Conservation (phyloP, 2,329 filamentous ascomycete species). For the Fusarium pseudograminearum region DNA sequence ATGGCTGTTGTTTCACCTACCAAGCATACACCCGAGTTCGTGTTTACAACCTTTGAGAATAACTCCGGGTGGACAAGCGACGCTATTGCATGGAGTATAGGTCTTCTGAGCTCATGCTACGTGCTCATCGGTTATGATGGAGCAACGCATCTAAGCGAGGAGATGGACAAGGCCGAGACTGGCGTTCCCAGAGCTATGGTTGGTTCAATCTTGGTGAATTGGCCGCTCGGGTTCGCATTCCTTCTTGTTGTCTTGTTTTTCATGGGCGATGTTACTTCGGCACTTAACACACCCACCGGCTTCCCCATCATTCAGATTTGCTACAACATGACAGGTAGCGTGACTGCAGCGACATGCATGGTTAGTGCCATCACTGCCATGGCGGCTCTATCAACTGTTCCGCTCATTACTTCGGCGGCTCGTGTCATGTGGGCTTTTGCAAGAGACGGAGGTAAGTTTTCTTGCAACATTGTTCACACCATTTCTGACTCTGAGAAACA, state of each 20-base stretch:
- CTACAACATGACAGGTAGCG: conserved; percentile 14
- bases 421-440: conserved; percentile 42
- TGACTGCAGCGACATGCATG: conserved; percentile 1
- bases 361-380: conserved; percentile 16
- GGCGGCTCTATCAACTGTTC: conserved; percentile 29
- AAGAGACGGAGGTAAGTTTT: conserved; percentile 24
- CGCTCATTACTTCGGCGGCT: conserved; percentile 29
- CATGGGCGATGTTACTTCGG: conserved; percentile 27
- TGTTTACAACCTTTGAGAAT: conserved; percentile 34
- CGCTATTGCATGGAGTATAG: conserved; percentile 37
- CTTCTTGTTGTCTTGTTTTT: conserved; percentile 29
- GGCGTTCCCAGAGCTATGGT: conserved; percentile 36
- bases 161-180: conserved; percentile 31
- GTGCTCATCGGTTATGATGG: conserved; percentile 37
- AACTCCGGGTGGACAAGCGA: conserved; percentile 36
- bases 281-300: conserved; percentile 17
- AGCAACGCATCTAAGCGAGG: conserved; percentile 36
- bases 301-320: conserved; percentile 40
- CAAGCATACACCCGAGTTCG: conserved; percentile 26
- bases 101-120: conserved; percentile 38
- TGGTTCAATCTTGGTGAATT: conserved; percentile 23
- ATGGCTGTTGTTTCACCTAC: conserved; percentile 22
- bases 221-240: conserved; percentile 27
- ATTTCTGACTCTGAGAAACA: neutral
- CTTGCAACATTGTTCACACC: neutral